Evolutionary conservation across 257 asterid genomes (phyloP), one percentile per base, ranked within the genome.

Genomic region (Eustoma russellianum): DNA sequence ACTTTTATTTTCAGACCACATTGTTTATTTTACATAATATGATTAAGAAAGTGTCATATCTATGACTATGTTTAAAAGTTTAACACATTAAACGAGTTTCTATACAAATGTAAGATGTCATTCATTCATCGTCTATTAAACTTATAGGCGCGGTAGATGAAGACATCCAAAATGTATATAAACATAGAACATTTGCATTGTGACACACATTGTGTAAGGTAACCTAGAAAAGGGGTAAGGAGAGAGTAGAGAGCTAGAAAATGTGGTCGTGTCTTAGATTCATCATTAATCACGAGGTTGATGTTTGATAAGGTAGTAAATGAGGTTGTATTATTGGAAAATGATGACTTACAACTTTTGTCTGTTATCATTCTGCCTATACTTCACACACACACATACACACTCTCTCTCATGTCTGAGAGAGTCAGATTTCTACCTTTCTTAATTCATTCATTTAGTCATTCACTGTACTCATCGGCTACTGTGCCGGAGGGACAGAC

Each of bases 241-340:
- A 64, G n/a, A n/a, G n/a, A n/a, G n/a, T n/a, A n/a, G n/a, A n/a
- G 40, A 14, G 40, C 24, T n/a, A 38, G 24, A 61, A 43, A 59
- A 66, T 69, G 64, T 71, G 51, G 68, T 35, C 62, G 48, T 65
- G 83, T 70, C 71, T 66, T 61, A 72, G 71, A 59, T 66, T 74
- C 63, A 65, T 81, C 79, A 78, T 69, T 80, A 88, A 88, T 73
- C 72, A 78, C 88, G 90, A 84, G 96, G 90, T 65, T 67, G 79
- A 74, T 75, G 85, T 83, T 74, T 72, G 81, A 74, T 70, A 66
- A 75, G 73, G 78, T 62, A 53, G 64, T 74, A 73, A 48, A 69
- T 65, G 73, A 74, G 61, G 43, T 44, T 54, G 69, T 69, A 81
- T 79, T 73, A 86, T 86, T 90, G 94, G 71, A 56, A 72, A 86